A percentile compares a stretch with the other conserved stretches of the same genome.
These are phyloP conservation scores for Starmerella apis DNA, from an alignment of 805 yeast species.

Conservation along the genomic window DNA sequence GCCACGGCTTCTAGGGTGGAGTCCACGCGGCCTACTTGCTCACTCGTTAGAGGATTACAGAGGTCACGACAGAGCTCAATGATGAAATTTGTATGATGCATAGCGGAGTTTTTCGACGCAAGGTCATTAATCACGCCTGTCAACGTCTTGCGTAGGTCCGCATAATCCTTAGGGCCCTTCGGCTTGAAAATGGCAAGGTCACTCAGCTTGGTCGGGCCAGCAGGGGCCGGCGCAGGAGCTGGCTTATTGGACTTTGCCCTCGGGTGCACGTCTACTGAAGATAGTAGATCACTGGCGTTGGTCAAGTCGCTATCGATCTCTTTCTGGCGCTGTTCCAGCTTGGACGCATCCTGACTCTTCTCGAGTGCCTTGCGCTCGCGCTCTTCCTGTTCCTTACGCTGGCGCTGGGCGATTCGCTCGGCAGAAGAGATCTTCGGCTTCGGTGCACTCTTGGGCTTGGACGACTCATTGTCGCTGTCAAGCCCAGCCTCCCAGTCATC, in stretches of 20 bases:
- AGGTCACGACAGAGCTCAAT: slow-evolving; percentile 79
- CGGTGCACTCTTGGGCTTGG: slow-evolving; percentile 30
- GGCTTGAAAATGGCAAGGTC: slow-evolving; percentile 64
- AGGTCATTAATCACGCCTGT: slow-evolving; percentile 50
- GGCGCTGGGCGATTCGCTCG: slow-evolving; percentile 34
- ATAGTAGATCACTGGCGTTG: slow-evolving; percentile 87
- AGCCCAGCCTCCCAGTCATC: slow-evolving; percentile 81
- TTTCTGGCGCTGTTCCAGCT: slow-evolving; percentile 63
- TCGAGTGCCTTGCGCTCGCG: slow-evolving; percentile 38
- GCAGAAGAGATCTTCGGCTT: slow-evolving; percentile 40
- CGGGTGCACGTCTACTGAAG: slow-evolving; percentile 42
- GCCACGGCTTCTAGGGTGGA: slow-evolving; percentile 72
- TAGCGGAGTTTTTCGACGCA: slow-evolving; percentile 45
- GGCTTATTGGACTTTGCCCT: slow-evolving; percentile 31
- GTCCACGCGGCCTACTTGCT: slow-evolving; percentile 72
- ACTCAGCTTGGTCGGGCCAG: slow-evolving; percentile 32
- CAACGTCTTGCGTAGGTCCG: slow-evolving; percentile 63
- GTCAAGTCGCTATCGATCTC: slow-evolving; percentile 79
- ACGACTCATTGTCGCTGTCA: slow-evolving; percentile 48
- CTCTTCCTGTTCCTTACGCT: slow-evolving; percentile 40
- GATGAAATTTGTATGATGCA: slow-evolving; percentile 67
- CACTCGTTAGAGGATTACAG: slow-evolving; percentile 68
- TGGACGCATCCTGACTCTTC: slow-evolving; percentile 49
- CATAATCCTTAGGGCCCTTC: slow-evolving; percentile 66
- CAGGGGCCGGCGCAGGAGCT: slow-evolving; percentile 29